phyloP scores from a whole-genome alignment of 2,329 filamentous ascomycete species.

The Fonsecaea erecta region DNA sequence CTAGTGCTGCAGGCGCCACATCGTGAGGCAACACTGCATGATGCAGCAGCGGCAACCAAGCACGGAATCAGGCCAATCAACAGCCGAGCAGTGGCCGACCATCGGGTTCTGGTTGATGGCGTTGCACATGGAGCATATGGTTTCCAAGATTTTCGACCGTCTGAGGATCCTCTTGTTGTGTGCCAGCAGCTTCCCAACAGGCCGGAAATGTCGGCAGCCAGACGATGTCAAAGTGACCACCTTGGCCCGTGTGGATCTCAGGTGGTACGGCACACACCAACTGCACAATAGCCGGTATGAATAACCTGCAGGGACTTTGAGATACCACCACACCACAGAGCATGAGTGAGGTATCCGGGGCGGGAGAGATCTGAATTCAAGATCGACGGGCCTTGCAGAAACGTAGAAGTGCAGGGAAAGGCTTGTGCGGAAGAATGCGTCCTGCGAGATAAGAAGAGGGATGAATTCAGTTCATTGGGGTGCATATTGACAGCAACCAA shows the following conservation, averaged over 20 bases:
- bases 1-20: constrained; percentile 22
- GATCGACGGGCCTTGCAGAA: constrained; percentile 26
- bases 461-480: not conserved
- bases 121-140: not conserved
- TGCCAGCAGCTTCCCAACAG: not conserved
- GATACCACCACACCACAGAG: not conserved
- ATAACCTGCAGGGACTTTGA: not conserved
- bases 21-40: constrained; percentile 15
- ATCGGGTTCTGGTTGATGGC: constrained; percentile 5
- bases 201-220: constrained; percentile 7
- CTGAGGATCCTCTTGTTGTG: not conserved
- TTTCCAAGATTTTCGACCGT: constrained; percentile 1
- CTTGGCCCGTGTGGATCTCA: constrained; percentile 2
- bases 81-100: not conserved
- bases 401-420: not conserved
- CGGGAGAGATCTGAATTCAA: not conserved
- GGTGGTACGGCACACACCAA: not conserved
- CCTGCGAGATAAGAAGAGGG: not conserved
- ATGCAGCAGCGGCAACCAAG: constrained; percentile 18
- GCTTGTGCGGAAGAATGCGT: not conserved
- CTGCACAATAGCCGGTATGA: not conserved
- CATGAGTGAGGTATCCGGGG: not conserved
- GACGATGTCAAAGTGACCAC: constrained; percentile 1
- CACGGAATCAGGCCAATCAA: constrained; percentile 3
- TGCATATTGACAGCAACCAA: not conserved